Evolutionary conservation across 2,329 filamentous ascomycete species (phyloP).

Genomic region (Salinomyces thailandicus): DNA sequence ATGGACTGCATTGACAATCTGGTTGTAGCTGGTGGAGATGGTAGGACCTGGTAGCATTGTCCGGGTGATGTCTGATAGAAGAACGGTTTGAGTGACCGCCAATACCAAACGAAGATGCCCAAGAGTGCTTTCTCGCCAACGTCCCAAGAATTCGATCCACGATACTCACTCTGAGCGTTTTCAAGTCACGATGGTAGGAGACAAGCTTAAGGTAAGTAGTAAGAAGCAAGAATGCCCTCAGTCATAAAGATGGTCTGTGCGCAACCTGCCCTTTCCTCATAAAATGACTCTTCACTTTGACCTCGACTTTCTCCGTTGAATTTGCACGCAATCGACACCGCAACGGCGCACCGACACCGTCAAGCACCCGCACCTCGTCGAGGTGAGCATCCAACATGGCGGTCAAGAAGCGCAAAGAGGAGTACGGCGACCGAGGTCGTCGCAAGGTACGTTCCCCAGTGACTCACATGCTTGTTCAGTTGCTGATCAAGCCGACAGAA

Average conservation of each 20-base stretch:
- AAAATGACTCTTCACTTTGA: too few relatives aligned
- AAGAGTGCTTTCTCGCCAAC: neutral
- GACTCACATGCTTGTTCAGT: too few relatives aligned
- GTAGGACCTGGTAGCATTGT: conserved; percentile 82
- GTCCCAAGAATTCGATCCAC: neutral
- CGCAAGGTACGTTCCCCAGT: neutral
- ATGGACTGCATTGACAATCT: too few relatives aligned
- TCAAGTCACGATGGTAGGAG: too few relatives aligned
- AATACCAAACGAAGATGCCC: neutral
- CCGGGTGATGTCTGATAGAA: conserved; percentile 90
- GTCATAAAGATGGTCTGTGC: too few relatives aligned
- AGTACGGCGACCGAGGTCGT: neutral
- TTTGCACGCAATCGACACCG: too few relatives aligned
- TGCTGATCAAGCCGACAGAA: too few relatives aligned
- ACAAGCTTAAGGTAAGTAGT: too few relatives aligned
- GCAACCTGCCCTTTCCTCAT: too few relatives aligned
- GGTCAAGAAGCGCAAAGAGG: neutral
- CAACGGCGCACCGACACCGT: neutral
- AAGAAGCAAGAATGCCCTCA: too few relatives aligned
- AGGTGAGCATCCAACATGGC: neutral
- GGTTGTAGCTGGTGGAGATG: conserved; percentile 71
- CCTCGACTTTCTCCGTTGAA: too few relatives aligned
- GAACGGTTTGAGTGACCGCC: conserved; percentile 56
- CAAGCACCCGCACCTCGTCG: neutral
- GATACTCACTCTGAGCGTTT: neutral